A percentile compares a stretch with the other conserved stretches of the same genome.
Evolutionary conservation across 2,329 filamentous ascomycete species (phyloP).

Genomic region (Graphiopsis chlorocephala): DNA sequence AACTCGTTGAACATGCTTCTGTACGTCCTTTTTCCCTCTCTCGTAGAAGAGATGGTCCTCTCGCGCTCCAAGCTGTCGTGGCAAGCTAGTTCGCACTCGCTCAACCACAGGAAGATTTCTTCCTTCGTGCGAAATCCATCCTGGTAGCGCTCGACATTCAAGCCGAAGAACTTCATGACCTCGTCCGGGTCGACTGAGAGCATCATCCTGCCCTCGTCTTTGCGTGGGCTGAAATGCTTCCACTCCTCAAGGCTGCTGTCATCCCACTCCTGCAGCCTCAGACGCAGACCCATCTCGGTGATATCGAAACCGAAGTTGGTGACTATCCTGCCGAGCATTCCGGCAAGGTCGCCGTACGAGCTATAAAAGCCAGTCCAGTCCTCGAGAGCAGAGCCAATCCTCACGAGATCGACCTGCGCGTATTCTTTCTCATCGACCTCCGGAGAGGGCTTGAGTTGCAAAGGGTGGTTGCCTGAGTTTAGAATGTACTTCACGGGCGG

Average conservation of each 20-base stretch:
- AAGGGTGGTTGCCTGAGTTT: background rate
- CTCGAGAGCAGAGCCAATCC: constrained; percentile 48
- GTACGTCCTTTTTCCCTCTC: constrained; percentile 46
- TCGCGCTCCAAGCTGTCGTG: constrained; percentile 35
- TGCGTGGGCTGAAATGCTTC: constrained; percentile 19
- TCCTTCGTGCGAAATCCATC: constrained; percentile 54
- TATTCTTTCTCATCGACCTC: constrained; percentile 25
- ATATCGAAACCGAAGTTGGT: constrained; percentile 64
- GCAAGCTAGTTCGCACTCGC: constrained; percentile 58
- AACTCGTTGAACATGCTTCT: constrained; percentile 60
- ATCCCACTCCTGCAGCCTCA: constrained; percentile 70
- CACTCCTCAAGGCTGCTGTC: constrained; percentile 45
- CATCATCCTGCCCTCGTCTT: constrained; percentile 52
- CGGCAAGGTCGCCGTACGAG: constrained; percentile 70
- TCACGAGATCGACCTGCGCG: constrained; percentile 68
- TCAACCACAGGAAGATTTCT: constrained; percentile 62
- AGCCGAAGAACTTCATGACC: constrained; percentile 62
- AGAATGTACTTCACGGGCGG: constrained; percentile 21
- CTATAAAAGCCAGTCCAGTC: constrained; percentile 66
- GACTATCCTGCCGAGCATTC: constrained; percentile 62
- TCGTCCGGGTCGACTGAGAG: constrained; percentile 57
- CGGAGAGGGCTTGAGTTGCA: constrained; percentile 6
- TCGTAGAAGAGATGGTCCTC: background rate
- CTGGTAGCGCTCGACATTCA: constrained; percentile 53
- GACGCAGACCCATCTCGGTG: constrained; percentile 60